Percentiles rank a stretch among this genome's conserved stretches.
These are phyloP conservation scores for Lentinula edodes DNA, from an alignment of 768 basidiomycete genomes.

Conservation along the genomic window DNA sequence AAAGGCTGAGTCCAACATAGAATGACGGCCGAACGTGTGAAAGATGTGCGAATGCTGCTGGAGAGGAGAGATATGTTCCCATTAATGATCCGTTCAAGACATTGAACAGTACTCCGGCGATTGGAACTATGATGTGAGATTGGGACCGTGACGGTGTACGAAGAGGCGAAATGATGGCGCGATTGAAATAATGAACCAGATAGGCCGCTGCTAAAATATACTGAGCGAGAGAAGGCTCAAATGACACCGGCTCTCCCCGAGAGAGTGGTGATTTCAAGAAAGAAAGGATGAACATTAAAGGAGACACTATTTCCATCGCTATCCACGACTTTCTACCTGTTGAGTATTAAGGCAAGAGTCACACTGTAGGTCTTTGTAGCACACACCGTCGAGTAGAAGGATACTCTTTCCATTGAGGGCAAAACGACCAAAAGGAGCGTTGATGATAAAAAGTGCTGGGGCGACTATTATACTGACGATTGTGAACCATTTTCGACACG, in stretches of 20 bases:
- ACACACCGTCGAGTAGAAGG: constrained; percentile 15
- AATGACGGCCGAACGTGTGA: constrained; percentile 28
- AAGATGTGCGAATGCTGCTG: constrained; percentile 27
- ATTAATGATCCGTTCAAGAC: constrained; percentile 46
- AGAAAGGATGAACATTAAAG: constrained; percentile 29
- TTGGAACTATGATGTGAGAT: constrained; percentile 44
- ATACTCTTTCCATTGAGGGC: constrained; percentile 32
- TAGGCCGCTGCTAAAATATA: constrained; percentile 42
- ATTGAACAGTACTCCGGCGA: constrained; percentile 47
- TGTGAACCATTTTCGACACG: constrained; percentile 38
- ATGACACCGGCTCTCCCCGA: constrained; percentile 12
- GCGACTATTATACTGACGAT: constrained; percentile 28
- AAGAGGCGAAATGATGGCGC: constrained; percentile 58
- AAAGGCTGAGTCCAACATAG: constrained; percentile 57
- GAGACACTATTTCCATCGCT: constrained; percentile 45
- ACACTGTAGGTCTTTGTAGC: background rate
- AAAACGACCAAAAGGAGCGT: constrained; percentile 84
- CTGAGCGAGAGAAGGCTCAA: constrained; percentile 21
- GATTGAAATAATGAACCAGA: constrained; percentile 56
- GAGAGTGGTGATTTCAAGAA: constrained; percentile 30
- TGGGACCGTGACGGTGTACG: constrained; percentile 54
- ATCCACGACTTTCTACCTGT: constrained; percentile 44
- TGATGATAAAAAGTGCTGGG: constrained; percentile 42
- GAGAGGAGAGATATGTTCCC: constrained; percentile 46
- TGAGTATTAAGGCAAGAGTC: background rate